Evolutionary conservation across 2,329 filamentous ascomycete genomes (phyloP).

Genomic region (Neophaeococcomyces mojaviensis): DNA sequence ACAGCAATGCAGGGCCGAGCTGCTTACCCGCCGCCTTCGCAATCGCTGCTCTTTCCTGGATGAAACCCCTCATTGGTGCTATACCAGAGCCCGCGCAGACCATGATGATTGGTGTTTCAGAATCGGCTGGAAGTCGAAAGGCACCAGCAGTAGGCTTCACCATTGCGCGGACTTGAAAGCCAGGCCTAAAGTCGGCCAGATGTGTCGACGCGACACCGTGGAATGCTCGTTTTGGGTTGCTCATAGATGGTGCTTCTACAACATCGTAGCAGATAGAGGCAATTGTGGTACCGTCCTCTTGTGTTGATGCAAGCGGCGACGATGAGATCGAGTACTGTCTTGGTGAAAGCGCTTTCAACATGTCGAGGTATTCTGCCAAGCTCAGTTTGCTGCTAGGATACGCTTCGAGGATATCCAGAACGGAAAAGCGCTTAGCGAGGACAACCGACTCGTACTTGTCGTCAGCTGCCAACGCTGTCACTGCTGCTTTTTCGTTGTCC

Average conservation of each 20-base stretch:
- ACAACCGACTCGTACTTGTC: slow-evolving; percentile 1
- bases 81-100: slow-evolving; percentile 41
- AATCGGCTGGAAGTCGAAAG: slow-evolving; percentile 27
- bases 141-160: slow-evolving; percentile 27
- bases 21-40: slow-evolving; percentile 18
- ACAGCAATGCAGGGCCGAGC: slow-evolving; percentile 28
- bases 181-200: slow-evolving; percentile 38
- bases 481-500: background rate
- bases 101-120: slow-evolving; percentile 31
- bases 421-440: slow-evolving; percentile 45
- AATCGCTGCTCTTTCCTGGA: slow-evolving; percentile 49
- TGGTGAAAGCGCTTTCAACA: slow-evolving; percentile 67
- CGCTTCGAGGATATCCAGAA: slow-evolving; percentile 59
- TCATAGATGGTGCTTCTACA: slow-evolving; percentile 48
- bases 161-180: slow-evolving; percentile 27
- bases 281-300: background rate
- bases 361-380: slow-evolving; percentile 59
- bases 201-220: slow-evolving; percentile 55
- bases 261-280: slow-evolving; percentile 45
- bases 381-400: slow-evolving; percentile 53
- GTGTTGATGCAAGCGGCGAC: slow-evolving; percentile 51
- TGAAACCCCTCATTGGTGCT: slow-evolving; percentile 55
- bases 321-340: slow-evolving; percentile 72
- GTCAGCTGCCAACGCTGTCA: background rate
- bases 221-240: slow-evolving; percentile 18